These are phyloP conservation scores for Scenedesmus sp. DNA, from an alignment of 163 green algal genomes.

Conservation along the genomic window DNA sequence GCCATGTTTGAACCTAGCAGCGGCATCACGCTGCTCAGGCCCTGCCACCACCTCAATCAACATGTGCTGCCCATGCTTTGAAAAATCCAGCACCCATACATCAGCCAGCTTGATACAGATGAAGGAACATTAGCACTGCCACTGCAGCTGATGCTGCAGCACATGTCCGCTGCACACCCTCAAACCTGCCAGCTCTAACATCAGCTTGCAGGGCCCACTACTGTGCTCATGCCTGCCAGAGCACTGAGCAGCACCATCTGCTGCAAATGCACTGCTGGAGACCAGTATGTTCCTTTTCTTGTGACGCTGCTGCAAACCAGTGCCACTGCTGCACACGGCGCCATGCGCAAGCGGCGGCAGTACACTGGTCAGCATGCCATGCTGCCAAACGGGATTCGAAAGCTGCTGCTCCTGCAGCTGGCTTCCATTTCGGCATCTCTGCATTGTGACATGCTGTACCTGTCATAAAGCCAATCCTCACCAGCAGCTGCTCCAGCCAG, in stretches of 20 bases:
- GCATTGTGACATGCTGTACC: no score
- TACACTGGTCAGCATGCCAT: no score
- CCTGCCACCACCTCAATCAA: no score
- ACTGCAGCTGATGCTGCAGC: neutral
- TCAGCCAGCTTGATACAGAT: neutral
- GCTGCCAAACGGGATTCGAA: no score
- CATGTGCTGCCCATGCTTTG: neutral
- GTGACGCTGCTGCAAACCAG: neutral
- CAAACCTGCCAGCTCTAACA: no score
- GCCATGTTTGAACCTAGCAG: neutral
- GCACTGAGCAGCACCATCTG: no score
- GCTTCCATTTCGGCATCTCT: no score
- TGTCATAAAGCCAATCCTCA: neutral
- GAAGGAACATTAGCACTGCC: neutral
- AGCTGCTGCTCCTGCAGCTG: no score
- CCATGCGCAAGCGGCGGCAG: neutral
- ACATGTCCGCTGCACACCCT: neutral
- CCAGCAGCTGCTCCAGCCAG: neutral
- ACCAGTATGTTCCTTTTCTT: no score
- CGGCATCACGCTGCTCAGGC: neutral
- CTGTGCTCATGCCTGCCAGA: no score
- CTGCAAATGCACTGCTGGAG: no score
- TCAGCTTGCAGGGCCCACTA: no score
- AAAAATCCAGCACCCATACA: neutral
- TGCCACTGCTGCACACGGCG: neutral